Conservation (phyloP, 495 filamentous ascomycete genomes). For the Xylaria longipes region DNA sequence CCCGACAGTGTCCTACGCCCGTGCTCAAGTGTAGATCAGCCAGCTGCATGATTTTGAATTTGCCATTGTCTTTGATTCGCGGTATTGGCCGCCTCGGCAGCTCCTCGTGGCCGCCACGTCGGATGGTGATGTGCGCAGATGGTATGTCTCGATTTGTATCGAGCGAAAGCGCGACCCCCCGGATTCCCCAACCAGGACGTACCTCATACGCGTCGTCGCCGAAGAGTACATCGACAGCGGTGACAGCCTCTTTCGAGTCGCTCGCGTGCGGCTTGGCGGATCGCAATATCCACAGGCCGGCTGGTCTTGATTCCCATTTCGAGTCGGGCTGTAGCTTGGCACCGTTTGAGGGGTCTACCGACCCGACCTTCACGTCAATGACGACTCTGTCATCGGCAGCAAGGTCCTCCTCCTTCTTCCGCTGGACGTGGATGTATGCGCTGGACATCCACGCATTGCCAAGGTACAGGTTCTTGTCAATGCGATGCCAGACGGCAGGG, state of each 20-base stretch:
- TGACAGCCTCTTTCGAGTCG: constrained; percentile 79
- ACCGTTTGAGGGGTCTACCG: constrained; percentile 69
- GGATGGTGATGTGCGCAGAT: constrained; percentile 74
- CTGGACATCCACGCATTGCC: constrained; percentile 71
- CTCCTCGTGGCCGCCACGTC: constrained; percentile 68
- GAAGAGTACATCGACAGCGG: constrained; percentile 88
- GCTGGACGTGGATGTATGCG: constrained; percentile 83
- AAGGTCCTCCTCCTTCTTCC: constrained; percentile 90
- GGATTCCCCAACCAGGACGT: constrained; percentile 79
- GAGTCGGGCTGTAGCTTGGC: constrained; percentile 64
- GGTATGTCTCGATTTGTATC: constrained; percentile 65
- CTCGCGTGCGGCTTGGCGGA: constrained; percentile 76
- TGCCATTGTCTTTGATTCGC: constrained; percentile 83
- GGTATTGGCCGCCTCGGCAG: constrained; percentile 72
- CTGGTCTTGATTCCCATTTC: constrained; percentile 80
- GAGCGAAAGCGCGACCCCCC: constrained; percentile 71
- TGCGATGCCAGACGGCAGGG: constrained; percentile 75
- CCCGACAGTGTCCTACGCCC: constrained; percentile 82
- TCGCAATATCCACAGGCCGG: constrained; percentile 87
- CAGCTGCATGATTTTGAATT: constrained; percentile 95
- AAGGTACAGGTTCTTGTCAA: constrained; percentile 94
- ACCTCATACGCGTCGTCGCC: constrained; percentile 93
- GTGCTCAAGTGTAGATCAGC: constrained; percentile 92
- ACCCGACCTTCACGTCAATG: constrained; percentile 80
- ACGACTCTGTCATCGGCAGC: constrained; percentile 76